Evolutionary conservation across 2,329 filamentous ascomycete species (phyloP).

Genomic region (Fusarium albidum): DNA sequence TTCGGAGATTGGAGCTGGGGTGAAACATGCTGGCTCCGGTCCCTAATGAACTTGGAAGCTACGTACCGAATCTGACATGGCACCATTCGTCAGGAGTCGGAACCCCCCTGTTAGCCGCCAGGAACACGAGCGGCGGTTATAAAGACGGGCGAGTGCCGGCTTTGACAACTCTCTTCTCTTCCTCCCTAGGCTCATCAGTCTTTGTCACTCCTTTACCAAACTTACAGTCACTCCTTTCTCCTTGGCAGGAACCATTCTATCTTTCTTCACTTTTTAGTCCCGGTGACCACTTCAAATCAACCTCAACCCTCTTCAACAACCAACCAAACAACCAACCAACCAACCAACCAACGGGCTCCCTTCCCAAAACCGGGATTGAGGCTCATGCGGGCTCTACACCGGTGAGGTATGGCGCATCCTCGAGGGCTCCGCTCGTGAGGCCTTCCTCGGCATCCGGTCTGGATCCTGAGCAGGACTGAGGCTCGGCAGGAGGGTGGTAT

Average conservation of each 20-base stretch:
- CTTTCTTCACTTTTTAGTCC: conserved; percentile 28
- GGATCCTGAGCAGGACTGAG: neutral
- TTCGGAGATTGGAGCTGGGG: conserved; percentile 18
- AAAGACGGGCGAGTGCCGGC: conserved; percentile 26
- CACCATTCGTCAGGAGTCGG: conserved; percentile 18
- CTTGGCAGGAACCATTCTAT: conserved; percentile 29
- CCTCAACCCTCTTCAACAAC: conserved; percentile 24
- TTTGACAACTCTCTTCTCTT: conserved; percentile 1
- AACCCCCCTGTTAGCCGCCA: neutral
- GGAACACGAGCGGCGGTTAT: conserved; percentile 1
- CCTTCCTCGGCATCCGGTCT: conserved; percentile 28
- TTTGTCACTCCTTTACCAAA: conserved; percentile 29
- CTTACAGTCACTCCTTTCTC: neutral
- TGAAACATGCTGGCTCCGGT: conserved; percentile 28
- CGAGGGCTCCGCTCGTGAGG: conserved; percentile 29
- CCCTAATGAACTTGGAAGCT: conserved; percentile 25
- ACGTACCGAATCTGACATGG: conserved; percentile 14
- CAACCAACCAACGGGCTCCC: conserved; percentile 5
- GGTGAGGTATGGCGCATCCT: conserved; percentile 16
- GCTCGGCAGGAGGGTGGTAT: conserved; percentile 2
- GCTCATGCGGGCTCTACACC: conserved; percentile 30
- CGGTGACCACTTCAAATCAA: conserved; percentile 25
- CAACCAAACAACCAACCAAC: neutral
- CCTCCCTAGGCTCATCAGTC: conserved; percentile 27
- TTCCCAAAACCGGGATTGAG: conserved; percentile 19